Evolutionary conservation across 148 eudicot genomes (phyloP).

Genomic region (Polygonum aviculare): DNA sequence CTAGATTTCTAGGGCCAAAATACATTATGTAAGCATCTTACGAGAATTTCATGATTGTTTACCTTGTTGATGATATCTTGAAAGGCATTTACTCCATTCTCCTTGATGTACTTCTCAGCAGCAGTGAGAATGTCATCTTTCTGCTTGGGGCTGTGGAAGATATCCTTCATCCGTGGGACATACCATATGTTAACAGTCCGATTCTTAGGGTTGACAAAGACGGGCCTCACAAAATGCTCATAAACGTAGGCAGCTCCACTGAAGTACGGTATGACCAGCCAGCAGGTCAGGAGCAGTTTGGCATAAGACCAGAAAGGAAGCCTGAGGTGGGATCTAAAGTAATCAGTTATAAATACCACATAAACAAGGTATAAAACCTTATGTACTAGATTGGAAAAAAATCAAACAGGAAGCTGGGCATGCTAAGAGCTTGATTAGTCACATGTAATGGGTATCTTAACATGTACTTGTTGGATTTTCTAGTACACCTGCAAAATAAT

Average conservation of each 20-base stretch:
- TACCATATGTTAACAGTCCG: constrained; percentile 54
- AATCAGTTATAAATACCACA: not conserved
- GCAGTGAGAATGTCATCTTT: constrained; percentile 52
- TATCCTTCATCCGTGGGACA: constrained; percentile 53
- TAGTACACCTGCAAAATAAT: not conserved
- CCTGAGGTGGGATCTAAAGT: constrained; percentile 30
- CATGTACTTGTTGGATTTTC: too few relatives aligned
- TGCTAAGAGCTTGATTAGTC: not conserved
- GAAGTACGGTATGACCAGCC: constrained; percentile 94
- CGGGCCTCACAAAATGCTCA: constrained; percentile 70
- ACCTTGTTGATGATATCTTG: constrained; percentile 55
- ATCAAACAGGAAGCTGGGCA: not conserved
- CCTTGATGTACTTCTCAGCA: constrained; percentile 69
- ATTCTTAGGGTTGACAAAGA: constrained; percentile 39
- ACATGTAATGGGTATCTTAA: too few relatives aligned
- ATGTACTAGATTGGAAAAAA: not conserved
- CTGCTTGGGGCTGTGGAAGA: constrained; percentile 38
- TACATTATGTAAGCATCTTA: not conserved
- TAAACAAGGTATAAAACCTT: not conserved
- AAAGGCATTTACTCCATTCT: constrained; percentile 64
- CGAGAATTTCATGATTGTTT: not conserved
- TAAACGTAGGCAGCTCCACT: constrained; percentile 95
- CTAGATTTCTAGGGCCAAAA: not conserved
- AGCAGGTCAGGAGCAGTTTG: constrained; percentile 73
- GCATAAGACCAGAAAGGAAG: constrained; percentile 82